These are phyloP conservation scores for Aspergillus melleus DNA, from an alignment of 2,329 filamentous ascomycete genomes.

Conservation along the genomic window DNA sequence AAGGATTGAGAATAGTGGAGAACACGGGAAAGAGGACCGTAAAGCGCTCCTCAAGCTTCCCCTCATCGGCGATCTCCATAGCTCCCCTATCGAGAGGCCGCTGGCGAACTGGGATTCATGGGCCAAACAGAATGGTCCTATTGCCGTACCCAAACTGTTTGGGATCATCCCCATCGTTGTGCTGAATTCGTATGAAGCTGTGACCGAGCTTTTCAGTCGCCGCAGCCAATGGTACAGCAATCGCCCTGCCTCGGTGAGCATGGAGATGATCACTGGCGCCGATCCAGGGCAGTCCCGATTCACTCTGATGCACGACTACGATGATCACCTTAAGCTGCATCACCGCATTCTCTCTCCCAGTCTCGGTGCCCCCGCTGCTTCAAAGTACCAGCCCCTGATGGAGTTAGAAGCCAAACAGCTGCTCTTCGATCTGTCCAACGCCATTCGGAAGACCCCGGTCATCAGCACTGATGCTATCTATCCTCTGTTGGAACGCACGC, in stretches of 20 bases:
- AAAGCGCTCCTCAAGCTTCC: constrained; percentile 23
- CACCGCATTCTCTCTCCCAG: constrained; percentile 50
- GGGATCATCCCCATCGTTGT: constrained; percentile 41
- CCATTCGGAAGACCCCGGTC: neutral
- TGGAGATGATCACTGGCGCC: constrained; percentile 39
- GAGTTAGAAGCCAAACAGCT: constrained; percentile 51
- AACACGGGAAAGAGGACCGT: neutral
- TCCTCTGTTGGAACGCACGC: constrained; percentile 52
- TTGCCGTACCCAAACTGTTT: constrained; percentile 27
- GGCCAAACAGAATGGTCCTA: constrained; percentile 36
- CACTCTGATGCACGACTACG: constrained; percentile 52
- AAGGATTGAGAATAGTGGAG: neutral
- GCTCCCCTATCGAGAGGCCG: constrained; percentile 27
- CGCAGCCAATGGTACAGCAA: constrained; percentile 44
- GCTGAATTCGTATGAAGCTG: constrained; percentile 36
- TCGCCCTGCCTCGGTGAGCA: constrained; percentile 37
- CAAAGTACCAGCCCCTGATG: constrained; percentile 52
- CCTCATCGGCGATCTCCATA: constrained; percentile 33
- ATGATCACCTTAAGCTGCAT: constrained; percentile 50
- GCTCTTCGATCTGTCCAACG: constrained; percentile 42
- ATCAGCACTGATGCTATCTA: constrained; percentile 41
- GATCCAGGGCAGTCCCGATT: constrained; percentile 21
- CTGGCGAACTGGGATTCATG: constrained; percentile 36
- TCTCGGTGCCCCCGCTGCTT: constrained; percentile 49
- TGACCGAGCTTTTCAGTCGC: constrained; percentile 44